Base-by-base conservation (phyloP, 176 grass and related monocot genomes). In the Puya raimondii region DNA sequence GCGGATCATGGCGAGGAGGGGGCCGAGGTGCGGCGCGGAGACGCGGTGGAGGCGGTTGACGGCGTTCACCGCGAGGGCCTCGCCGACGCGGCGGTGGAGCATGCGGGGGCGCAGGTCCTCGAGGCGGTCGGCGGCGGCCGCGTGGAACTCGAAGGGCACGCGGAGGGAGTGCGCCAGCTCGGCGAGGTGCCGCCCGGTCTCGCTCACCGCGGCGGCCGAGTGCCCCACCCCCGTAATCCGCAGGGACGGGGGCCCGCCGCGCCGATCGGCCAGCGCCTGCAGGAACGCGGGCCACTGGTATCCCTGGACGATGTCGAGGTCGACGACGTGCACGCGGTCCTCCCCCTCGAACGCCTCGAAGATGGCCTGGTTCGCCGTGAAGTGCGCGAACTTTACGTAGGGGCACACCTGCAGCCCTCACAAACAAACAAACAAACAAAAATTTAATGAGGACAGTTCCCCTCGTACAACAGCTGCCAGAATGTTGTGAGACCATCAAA, bases 241-340 rank as follows among this genome's bases (percentile, higher is more conserved):
- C 26, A 91, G 88, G 69, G 78, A 67, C 2, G 88, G 88, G 0
- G 84, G 69, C 3, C 84, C 84, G 0, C 77, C 88, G 1, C 72
- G 79, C 6, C 88, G 81, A 29, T 20, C 65, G 9, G 72, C 72
- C 59, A 91, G 83, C 2, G 84, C 72, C 72, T 87, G 81, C 57
- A 91, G 86, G 4, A 91, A 77, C 47, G 88, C 88, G 9, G 86
- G 74, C 88, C 88, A 91, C 68, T 91, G 88, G 68, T 84, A 82
- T 1, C 81, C 27, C 65, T 91, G 83, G 13, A 85, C 51, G 14
- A 70, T 77, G 13, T 85, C 68, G 51, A 91, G 72, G 72, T 91
- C 88, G 68, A 91, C 66, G 53, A 91, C 56, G 75, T 91, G 88
- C 16, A 91, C 84, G 75, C 71, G 80, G 65, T 42, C 11, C 84